Evolutionary conservation across 2,329 filamentous ascomycete species (phyloP).

Genomic region (Penicillium italicum): DNA sequence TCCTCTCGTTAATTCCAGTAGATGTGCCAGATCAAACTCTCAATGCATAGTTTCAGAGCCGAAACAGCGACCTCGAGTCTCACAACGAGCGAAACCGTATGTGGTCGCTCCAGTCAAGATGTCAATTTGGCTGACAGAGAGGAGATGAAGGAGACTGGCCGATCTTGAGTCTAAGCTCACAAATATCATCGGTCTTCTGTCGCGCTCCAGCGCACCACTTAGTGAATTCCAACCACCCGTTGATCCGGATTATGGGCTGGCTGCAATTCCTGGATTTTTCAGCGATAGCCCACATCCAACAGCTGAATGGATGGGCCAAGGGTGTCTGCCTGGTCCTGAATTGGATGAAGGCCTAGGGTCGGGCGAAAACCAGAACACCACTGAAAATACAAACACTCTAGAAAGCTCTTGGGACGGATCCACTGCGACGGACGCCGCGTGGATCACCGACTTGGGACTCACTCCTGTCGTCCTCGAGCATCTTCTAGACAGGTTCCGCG

Average conservation of each 20-base stretch:
- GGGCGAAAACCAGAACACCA: background rate
- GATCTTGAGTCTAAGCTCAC: conserved; percentile 15
- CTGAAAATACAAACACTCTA: background rate
- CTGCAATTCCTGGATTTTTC: background rate
- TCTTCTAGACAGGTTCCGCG: conserved; percentile 13
- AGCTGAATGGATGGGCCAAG: background rate
- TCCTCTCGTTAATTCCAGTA: conserved; percentile 6
- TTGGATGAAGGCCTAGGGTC: background rate
- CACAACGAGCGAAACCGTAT: conserved; percentile 12
- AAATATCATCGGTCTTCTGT: conserved; percentile 15
- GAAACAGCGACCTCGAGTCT: conserved; percentile 12
- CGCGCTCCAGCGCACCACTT: conserved; percentile 3
- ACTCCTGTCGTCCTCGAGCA: conserved; percentile 6
- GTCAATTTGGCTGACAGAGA: conserved; percentile 3
- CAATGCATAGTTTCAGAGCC: conserved; percentile 13
- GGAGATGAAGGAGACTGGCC: conserved; percentile 10
- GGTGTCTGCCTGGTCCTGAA: background rate
- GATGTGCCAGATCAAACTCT: conserved; percentile 18
- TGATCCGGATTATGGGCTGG: background rate
- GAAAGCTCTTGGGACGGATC: background rate
- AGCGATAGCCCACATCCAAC: background rate
- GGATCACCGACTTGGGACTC: conserved; percentile 4
- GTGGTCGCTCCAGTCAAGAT: background rate
- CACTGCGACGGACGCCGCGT: background rate
- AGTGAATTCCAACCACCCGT: background rate